phyloP scores from a whole-genome alignment of 176 grass and related monocot species.

The Saccharum spontaneum region DNA sequence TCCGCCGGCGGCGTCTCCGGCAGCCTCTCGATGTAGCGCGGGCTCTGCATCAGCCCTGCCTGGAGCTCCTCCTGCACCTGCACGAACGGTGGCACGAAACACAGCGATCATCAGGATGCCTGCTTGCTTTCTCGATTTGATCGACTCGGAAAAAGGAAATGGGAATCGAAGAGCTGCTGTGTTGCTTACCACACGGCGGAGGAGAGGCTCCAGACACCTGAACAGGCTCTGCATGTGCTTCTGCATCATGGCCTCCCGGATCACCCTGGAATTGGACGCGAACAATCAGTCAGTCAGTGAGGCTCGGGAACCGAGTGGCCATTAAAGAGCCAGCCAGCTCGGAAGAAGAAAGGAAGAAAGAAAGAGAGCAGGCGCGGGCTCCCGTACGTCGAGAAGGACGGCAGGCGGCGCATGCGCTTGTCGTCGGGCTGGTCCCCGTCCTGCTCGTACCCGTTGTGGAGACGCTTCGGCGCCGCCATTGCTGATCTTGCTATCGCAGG shows the following conservation, averaged over 20 bases:
- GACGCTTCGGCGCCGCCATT: constrained; percentile 71
- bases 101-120: constrained; percentile 31
- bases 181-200: constrained; percentile 70
- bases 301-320: not conserved
- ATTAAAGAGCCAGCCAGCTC: not conserved
- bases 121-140: not conserved
- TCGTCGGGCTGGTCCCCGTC: constrained; percentile 50
- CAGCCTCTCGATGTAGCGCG: constrained; percentile 41
- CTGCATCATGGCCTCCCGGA: constrained; percentile 66
- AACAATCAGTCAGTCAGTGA: not conserved
- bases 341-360: not conserved
- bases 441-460: constrained; percentile 44
- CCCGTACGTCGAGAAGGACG: constrained; percentile 70
- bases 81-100: not conserved
- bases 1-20: constrained; percentile 10
- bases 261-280: constrained; percentile 50
- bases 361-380: not conserved
- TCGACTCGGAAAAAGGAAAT: not conserved
- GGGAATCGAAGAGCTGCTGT: not conserved
- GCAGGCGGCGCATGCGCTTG: constrained; percentile 57
- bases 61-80: constrained; percentile 93
- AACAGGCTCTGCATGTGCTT: constrained; percentile 55
- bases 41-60: constrained; percentile 48
- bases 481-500: not conserved
- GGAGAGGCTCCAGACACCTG: constrained; percentile 53